phyloP scores from a whole-genome alignment of 2,329 filamentous ascomycete species.

The Chalara sp. region DNA sequence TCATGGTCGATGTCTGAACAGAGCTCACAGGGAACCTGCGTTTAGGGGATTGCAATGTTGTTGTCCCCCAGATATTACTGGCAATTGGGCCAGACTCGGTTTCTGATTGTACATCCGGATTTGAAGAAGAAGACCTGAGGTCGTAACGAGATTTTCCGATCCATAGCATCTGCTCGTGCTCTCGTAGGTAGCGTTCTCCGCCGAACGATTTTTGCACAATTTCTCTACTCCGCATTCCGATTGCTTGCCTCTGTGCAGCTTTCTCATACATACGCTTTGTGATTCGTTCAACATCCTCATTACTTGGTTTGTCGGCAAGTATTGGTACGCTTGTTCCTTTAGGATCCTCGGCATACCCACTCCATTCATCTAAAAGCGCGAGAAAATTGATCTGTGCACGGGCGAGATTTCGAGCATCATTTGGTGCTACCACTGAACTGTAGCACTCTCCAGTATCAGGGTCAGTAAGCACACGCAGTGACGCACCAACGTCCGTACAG shows the following conservation, averaged over 20 bases:
- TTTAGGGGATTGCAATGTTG: not conserved
- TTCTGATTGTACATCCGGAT: not conserved
- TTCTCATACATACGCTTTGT: slow-evolving; percentile 53
- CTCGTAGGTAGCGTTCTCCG: slow-evolving; percentile 51
- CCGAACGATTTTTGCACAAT: slow-evolving; percentile 55
- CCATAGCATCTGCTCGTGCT: slow-evolving; percentile 57
- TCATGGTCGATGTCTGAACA: slow-evolving; percentile 9
- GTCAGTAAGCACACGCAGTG: slow-evolving; percentile 48
- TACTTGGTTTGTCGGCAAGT: slow-evolving; percentile 32
- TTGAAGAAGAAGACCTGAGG: too few species aligned
- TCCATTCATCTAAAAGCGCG: slow-evolving; percentile 55
- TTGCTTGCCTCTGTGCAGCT: slow-evolving; percentile 43
- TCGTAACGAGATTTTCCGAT: slow-evolving; percentile 23
- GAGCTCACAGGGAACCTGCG: slow-evolving; percentile 6
- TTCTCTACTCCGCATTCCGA: slow-evolving; percentile 50
- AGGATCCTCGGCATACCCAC: slow-evolving; percentile 41
- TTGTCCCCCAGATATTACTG: slow-evolving; percentile 2
- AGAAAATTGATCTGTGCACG: slow-evolving; percentile 56
- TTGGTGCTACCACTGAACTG: slow-evolving; percentile 57
- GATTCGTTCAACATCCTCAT: slow-evolving; percentile 42
- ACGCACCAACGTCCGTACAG: slow-evolving; percentile 49
- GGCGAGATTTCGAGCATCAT: slow-evolving; percentile 53
- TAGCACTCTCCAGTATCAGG: slow-evolving; percentile 42
- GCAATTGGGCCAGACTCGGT: slow-evolving; percentile 1
- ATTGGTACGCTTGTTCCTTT: slow-evolving; percentile 1